phyloP scores from a whole-genome alignment of 768 basidiomycete genomes.

The Leccinum fibrillosum region DNA sequence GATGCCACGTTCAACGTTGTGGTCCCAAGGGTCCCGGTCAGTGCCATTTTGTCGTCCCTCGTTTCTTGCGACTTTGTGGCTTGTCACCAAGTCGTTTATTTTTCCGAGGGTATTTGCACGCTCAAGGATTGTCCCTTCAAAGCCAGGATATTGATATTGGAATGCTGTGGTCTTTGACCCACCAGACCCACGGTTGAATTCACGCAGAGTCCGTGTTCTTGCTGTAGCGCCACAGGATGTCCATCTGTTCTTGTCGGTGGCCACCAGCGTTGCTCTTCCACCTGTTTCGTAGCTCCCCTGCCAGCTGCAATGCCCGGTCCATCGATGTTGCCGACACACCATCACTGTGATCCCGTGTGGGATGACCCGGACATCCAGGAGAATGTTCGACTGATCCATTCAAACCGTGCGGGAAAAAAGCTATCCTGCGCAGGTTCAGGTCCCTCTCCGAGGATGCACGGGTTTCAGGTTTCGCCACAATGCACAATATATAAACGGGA shows the following conservation, averaged over 20 bases:
- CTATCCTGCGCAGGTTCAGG: background rate
- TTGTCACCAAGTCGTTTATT: background rate
- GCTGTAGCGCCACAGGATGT: conserved; percentile 2
- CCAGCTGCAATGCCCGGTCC: background rate
- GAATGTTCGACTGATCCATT: conserved; percentile 3
- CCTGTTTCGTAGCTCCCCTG: background rate
- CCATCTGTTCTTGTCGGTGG: conserved; percentile 5
- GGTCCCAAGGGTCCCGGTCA: too few relatives aligned
- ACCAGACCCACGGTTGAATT: background rate
- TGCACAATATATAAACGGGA: conserved; percentile 6
- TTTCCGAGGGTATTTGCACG: background rate
- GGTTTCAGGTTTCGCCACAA: background rate
- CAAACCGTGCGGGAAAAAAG: background rate
- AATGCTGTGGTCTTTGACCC: background rate
- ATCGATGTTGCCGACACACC: background rate
- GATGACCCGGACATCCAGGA: too few relatives aligned
- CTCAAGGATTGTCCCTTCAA: background rate
- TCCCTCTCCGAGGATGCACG: background rate
- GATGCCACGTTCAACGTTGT: background rate
- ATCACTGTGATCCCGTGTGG: background rate
- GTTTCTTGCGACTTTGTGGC: background rate
- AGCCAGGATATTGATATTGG: background rate
- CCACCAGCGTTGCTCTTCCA: background rate
- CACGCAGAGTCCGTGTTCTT: background rate
- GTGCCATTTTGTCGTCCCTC: background rate